Base-by-base conservation (phyloP, 495 filamentous ascomycete genomes). In the Tuber calosporum region DNA sequence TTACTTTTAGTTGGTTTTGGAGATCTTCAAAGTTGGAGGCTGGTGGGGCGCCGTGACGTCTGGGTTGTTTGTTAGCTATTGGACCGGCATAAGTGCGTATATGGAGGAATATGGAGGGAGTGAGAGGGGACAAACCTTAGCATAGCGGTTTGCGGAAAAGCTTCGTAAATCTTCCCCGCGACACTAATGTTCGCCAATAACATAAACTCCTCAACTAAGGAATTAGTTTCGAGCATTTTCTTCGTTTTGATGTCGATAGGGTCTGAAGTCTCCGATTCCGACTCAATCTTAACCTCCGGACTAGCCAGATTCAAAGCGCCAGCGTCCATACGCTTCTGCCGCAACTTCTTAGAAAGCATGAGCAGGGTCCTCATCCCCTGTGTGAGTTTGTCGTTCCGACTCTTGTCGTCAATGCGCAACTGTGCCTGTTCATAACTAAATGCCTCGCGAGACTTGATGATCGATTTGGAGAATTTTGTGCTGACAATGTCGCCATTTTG, bases 121-220 rank as follows among this genome's bases (percentile, higher is more conserved):
- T 7, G 39, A 40, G 45, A n/a, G 48, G 48, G 2, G 48, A n/a
- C 26, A 62, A 34, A 62, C 53, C 53, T 62, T 13, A 99, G 88
- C 81, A 99, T 88, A 58, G 96, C 96, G 2, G 94, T 98, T 82
- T 97, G 94, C 0, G 95, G 93, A 85, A 97, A 98, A 19, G 93
- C 88, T 69, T 90, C 86, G 84, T 94, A 92, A 78, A 96, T 92
- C 80, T 92, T 96, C 53, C 87, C 84, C 9, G 93, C 95, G 37
- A 99, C 95, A 74, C 89, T 92, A 81, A 92, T 97, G 83, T 98
- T 99, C 85, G 96, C 95, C 80, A 98, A 92, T 80, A 98, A 87
- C 95, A 99, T 99, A 86, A 99, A 98, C 79, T 99, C 95, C 80
- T 99, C 95, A 37, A 99, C 95, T 9, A 99, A 87, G 37, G 94